Percentiles rank a stretch among this genome's conserved stretches.
These are phyloP conservation scores for Leucosporidium yakuticum DNA, from an alignment of 768 basidiomycete genomes.

Conservation along the genomic window DNA sequence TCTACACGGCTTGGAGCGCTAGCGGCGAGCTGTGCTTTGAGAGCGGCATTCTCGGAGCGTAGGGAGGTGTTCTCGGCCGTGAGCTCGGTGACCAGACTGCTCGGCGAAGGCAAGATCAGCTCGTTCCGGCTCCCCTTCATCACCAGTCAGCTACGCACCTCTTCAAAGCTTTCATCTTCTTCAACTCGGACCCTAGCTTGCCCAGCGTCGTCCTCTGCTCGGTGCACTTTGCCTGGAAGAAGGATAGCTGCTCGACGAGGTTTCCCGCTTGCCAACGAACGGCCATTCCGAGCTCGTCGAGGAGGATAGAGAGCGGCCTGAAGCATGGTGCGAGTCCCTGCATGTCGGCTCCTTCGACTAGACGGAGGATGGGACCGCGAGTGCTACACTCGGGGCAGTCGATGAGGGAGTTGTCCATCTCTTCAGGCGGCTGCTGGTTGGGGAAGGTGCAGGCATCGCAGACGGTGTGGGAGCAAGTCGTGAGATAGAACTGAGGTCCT, in stretches of 20 bases:
- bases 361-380: slow-evolving; percentile 1
- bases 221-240: slow-evolving; percentile 13
- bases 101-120: not conserved
- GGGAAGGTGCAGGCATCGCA: slow-evolving; percentile 10
- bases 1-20: not conserved
- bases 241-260: slow-evolving; percentile 19
- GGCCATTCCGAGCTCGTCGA: not conserved
- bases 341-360: not conserved
- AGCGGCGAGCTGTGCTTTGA: slow-evolving; percentile 5
- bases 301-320: not conserved
- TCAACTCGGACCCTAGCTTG: not conserved
- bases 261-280: slow-evolving; percentile 6
- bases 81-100: slow-evolving; percentile 11
- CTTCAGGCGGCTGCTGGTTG: not conserved
- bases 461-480: slow-evolving; percentile 17
- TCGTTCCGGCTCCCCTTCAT: too few relatives aligned
- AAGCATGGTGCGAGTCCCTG: slow-evolving; percentile 14
- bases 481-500: slow-evolving; percentile 8
- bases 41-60: slow-evolving; percentile 3
- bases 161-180: slow-evolving; percentile 7
- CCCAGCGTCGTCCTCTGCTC: slow-evolving; percentile 19
- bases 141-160: not conserved
- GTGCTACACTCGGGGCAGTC: slow-evolving; percentile 15
- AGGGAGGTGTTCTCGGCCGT: slow-evolving; percentile 5
- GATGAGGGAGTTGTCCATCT: slow-evolving; percentile 5